Evolutionary conservation across 2,329 filamentous ascomycete species (phyloP).

Genomic region (Xylariaceae sp.): DNA sequence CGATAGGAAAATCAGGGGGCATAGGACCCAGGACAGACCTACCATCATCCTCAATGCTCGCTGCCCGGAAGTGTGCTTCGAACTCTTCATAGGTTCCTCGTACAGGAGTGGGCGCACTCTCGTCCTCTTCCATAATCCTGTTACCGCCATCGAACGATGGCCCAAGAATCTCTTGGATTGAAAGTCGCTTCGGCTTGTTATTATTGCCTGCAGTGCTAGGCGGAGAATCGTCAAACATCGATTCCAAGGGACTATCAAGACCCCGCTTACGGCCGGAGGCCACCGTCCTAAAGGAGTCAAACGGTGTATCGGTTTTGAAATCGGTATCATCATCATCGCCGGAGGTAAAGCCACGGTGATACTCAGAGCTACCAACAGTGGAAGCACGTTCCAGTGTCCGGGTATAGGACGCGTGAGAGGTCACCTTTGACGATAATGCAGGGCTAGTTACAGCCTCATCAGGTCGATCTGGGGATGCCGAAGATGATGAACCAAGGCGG

Average conservation of each 20-base stretch:
- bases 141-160: slow-evolving; percentile 61
- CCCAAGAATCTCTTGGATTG: slow-evolving; percentile 65
- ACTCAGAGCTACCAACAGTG: slow-evolving; percentile 73
- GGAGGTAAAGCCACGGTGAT: slow-evolving; percentile 70
- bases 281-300: slow-evolving; percentile 76
- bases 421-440: slow-evolving; percentile 33
- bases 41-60: slow-evolving; percentile 33
- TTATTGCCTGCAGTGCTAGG: slow-evolving; percentile 61
- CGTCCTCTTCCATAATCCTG: slow-evolving; percentile 69
- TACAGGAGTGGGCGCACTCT: slow-evolving; percentile 60
- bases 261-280: slow-evolving; percentile 71
- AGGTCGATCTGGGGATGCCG: slow-evolving; percentile 44
- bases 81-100: slow-evolving; percentile 45
- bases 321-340: slow-evolving; percentile 75
- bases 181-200: slow-evolving; percentile 60
- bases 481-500: slow-evolving; percentile 54
- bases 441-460: slow-evolving; percentile 31
- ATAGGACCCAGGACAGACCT: slow-evolving; percentile 33
- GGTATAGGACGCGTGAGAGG: slow-evolving; percentile 40
- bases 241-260: slow-evolving; percentile 75
- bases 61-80: slow-evolving; percentile 35
- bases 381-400: slow-evolving; percentile 62
- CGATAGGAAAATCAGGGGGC: slow-evolving; percentile 44
- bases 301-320: slow-evolving; percentile 70
- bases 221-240: slow-evolving; percentile 82